These are phyloP conservation scores for Cicer chorassanicum DNA, from an alignment of 306 rosid genomes.

Conservation along the genomic window DNA sequence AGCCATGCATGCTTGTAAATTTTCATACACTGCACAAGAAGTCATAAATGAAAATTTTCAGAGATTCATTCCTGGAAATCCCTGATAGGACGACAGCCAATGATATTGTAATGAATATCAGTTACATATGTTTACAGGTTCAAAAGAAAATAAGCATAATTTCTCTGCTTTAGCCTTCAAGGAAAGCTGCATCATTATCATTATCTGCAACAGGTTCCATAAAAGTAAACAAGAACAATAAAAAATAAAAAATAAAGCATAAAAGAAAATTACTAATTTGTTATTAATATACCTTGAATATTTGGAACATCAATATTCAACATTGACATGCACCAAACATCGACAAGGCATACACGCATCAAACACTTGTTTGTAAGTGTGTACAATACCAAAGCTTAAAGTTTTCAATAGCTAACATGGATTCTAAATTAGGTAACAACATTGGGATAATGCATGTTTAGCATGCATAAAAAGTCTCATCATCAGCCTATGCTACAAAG, in stretches of 20 bases:
- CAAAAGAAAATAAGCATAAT: background rate
- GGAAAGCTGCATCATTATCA: background rate
- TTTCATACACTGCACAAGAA: too few species aligned
- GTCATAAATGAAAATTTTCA: too few species aligned
- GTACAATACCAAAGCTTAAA: slow-evolving; percentile 1
- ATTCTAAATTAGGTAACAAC: background rate
- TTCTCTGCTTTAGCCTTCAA: background rate
- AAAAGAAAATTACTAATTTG: background rate
- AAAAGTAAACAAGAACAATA: background rate
- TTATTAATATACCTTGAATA: background rate
- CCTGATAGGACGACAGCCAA: too few species aligned
- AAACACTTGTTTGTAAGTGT: slow-evolving; percentile 1
- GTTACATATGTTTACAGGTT: background rate
- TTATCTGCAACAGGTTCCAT: background rate
- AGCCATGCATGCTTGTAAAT: too few species aligned
- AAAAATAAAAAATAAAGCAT: background rate
- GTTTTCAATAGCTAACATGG: slow-evolving; percentile 33
- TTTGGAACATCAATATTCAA: background rate
- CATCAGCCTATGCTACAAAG: slow-evolving; percentile 40
- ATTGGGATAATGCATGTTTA: slow-evolving; percentile 7
- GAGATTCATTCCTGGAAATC: too few species aligned
- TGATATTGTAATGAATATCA: background rate
- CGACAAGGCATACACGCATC: background rate
- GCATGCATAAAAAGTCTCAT: slow-evolving; percentile 1
- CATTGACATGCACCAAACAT: background rate